These are phyloP conservation scores for Carpinus fangiana DNA, from an alignment of 306 rosid genomes.

Conservation along the genomic window DNA sequence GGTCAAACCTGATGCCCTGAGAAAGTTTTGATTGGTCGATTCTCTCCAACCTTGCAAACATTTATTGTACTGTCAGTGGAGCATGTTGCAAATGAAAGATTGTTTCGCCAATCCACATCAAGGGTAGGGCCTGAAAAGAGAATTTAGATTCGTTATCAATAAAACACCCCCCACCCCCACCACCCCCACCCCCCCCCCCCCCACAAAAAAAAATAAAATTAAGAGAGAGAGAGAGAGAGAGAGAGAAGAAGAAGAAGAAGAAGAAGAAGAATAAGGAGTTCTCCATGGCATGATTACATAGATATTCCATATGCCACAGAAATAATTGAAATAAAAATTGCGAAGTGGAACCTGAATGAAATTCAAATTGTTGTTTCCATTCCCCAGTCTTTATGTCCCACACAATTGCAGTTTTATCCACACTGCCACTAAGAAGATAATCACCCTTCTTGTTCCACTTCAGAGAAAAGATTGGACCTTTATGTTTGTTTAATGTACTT, in stretches of 20 bases:
- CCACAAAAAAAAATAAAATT: neutral
- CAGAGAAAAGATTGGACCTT: conserved; percentile 88
- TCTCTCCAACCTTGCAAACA: conserved; percentile 91
- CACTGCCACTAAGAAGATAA: conserved; percentile 93
- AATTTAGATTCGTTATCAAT: conserved; percentile 16
- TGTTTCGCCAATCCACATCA: conserved; percentile 97
- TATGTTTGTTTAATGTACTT: conserved; percentile 82
- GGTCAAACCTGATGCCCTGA: conserved; percentile 79
- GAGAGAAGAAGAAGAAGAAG: neutral
- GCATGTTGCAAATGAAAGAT: conserved; percentile 86
- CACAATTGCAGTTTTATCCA: conserved; percentile 88
- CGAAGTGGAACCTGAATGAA: conserved; percentile 64
- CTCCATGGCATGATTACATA: neutral
- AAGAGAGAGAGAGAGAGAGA: neutral
- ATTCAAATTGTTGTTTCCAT: conserved; percentile 91
- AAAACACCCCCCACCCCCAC: neutral
- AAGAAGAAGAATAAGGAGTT: neutral
- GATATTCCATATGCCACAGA: neutral
- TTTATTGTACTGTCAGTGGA: conserved; percentile 83
- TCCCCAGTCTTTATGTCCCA: conserved; percentile 93
- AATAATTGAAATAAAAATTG: neutral
- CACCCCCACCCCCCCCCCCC: neutral
- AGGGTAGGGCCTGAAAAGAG: conserved; percentile 78
- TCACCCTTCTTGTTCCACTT: conserved; percentile 98
- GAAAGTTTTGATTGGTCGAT: conserved; percentile 69